Evolutionary conservation across 441 rosid species (phyloP).

Genomic region (Melastoma candidum): DNA sequence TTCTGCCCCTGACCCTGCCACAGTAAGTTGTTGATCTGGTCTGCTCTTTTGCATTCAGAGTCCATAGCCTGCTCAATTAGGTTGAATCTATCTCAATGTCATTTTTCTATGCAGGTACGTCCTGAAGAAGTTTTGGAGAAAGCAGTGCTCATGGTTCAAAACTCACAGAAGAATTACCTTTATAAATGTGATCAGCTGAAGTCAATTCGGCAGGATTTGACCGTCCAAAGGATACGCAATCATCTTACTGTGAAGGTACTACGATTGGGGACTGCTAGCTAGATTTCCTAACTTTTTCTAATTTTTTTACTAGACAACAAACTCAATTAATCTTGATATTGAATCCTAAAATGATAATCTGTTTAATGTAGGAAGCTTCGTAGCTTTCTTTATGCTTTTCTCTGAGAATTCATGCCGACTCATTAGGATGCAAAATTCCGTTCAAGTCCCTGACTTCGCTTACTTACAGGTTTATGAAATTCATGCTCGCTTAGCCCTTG

Average conservation of each 20-base stretch:
- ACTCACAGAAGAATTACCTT: constrained; percentile 86
- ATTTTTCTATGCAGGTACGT: constrained; percentile 60
- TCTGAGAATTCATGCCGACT: neutral
- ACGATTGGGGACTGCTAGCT: neutral
- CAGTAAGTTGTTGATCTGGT: constrained; percentile 33
- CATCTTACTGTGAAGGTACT: constrained; percentile 80
- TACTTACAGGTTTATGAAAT: constrained; percentile 89
- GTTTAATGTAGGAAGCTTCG: neutral
- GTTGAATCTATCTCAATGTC: constrained; percentile 3
- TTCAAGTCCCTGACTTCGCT: neutral
- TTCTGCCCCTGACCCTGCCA: constrained; percentile 97
- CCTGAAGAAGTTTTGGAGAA: constrained; percentile 96
- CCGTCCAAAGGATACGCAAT: constrained; percentile 88
- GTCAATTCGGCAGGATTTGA: constrained; percentile 97
- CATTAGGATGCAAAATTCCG: neutral
- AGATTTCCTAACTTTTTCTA: no score
- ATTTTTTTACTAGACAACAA: no score
- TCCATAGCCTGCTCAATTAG: neutral
- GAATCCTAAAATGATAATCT: neutral
- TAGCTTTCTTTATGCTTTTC: constrained; percentile 9
- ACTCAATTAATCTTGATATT: neutral
- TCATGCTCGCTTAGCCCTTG: constrained; percentile 92
- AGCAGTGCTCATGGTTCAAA: constrained; percentile 78
- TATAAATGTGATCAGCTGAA: constrained; percentile 96
- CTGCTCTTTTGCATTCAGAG: constrained; percentile 2